Evolutionary conservation across 2,329 filamentous ascomycete species (phyloP).

Genomic region (Aspergillus bombycis): DNA sequence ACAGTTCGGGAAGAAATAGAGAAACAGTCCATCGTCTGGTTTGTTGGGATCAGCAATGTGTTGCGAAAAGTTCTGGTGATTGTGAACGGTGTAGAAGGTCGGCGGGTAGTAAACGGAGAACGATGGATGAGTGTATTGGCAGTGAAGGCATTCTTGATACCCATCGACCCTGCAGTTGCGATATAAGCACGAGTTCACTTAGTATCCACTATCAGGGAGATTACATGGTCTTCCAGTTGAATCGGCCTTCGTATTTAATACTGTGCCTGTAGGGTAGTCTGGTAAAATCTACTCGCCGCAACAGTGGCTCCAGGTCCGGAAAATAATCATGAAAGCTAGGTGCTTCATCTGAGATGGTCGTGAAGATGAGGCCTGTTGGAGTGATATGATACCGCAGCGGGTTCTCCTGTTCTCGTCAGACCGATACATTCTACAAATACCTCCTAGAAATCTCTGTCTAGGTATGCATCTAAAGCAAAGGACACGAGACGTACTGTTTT

Average conservation of each 20-base stretch:
- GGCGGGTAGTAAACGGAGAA: conserved; percentile 60
- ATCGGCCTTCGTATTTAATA: conserved; percentile 59
- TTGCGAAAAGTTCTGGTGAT: conserved; percentile 59
- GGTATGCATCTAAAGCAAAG: not conserved
- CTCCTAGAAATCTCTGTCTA: not conserved
- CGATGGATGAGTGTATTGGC: conserved; percentile 61
- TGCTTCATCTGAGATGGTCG: conserved; percentile 53
- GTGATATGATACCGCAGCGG: conserved; percentile 48
- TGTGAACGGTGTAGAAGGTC: conserved; percentile 58
- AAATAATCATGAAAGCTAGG: conserved; percentile 58
- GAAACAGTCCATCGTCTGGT: conserved; percentile 57
- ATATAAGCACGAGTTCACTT: not conserved
- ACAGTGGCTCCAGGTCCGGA: conserved; percentile 53
- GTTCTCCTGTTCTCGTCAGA: conserved; percentile 17
- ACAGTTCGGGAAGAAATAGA: conserved; percentile 62
- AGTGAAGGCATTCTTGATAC: conserved; percentile 63
- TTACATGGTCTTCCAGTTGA: conserved; percentile 64
- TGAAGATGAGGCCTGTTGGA: conserved; percentile 56
- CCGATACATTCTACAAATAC: not conserved
- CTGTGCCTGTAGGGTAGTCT: conserved; percentile 55
- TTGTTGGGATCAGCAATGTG: conserved; percentile 59
- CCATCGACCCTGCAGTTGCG: conserved; percentile 53
- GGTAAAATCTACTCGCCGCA: conserved; percentile 57
- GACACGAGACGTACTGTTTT: conserved; percentile 32
- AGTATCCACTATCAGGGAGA: not conserved